Percentiles rank a stretch among this genome's conserved stretches.
Evolutionary conservation across 805 yeast genomes (phyloP).

Genomic region (Kazachstania africana): DNA sequence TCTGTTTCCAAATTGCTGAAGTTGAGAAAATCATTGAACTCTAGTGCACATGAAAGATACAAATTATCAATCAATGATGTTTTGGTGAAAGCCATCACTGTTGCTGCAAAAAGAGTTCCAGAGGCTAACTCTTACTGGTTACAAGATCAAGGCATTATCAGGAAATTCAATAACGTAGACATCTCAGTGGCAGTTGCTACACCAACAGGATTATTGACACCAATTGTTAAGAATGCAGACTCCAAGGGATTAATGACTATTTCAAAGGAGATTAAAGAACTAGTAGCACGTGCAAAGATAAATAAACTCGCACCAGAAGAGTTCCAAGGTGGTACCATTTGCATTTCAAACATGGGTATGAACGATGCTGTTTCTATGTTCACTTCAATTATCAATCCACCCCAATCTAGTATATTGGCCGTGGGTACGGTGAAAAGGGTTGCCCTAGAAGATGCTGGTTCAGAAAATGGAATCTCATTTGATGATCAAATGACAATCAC

Average conservation of each 20-base stretch:
- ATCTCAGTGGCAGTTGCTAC: slow-evolving; percentile 98
- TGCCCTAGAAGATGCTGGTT: slow-evolving; percentile 85
- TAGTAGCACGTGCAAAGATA: slow-evolving; percentile 92
- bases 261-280: slow-evolving; percentile 75
- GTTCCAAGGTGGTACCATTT: slow-evolving; percentile 98
- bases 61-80: slow-evolving; percentile 90
- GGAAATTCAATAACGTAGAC: slow-evolving; percentile 86
- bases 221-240: slow-evolving; percentile 84
- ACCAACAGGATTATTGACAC: slow-evolving; percentile 93
- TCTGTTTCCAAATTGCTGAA: slow-evolving; percentile 84
- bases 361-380: slow-evolving; percentile 84
- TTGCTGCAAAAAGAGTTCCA: slow-evolving; percentile 84
- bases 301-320: slow-evolving; percentile 92
- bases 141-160: slow-evolving; percentile 76
- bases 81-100: slow-evolving; percentile 86
- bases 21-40: slow-evolving; percentile 81
- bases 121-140: slow-evolving; percentile 92
- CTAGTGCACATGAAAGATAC: slow-evolving; percentile 74
- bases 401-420: slow-evolving; percentile 90
- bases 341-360: slow-evolving; percentile 98
- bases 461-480: slow-evolving; percentile 84
- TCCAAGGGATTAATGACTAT: slow-evolving; percentile 75
- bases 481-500: slow-evolving; percentile 87
- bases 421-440: slow-evolving; percentile 86
- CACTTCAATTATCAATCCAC: slow-evolving; percentile 97